Conservation (phyloP, 441 rosid species). For the Pelargonium citronellum region DNA sequence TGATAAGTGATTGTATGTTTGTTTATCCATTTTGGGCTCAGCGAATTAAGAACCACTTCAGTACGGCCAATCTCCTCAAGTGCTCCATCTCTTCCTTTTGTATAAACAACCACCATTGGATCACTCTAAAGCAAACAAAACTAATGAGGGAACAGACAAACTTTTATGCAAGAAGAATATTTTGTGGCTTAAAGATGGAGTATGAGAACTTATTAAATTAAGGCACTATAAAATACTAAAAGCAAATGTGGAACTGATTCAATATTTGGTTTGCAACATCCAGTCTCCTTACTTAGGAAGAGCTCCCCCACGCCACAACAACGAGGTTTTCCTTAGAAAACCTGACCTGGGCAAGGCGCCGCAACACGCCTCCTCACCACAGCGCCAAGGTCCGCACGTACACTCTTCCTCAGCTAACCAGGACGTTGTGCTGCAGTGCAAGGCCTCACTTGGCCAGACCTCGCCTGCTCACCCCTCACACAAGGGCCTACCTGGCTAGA, state of each 20-base stretch:
- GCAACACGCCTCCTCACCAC: no score
- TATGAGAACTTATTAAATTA: conserved; percentile 2
- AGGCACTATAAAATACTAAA: not conserved
- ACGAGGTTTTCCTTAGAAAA: no score
- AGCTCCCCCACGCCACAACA: no score
- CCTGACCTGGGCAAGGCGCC: no score
- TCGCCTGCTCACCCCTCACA: no score
- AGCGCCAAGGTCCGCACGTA: no score
- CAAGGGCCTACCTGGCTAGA: no score
- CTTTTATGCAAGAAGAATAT: conserved; percentile 21
- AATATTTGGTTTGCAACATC: not conserved
- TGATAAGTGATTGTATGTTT: conserved; percentile 47
- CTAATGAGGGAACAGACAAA: conserved; percentile 14
- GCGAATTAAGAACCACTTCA: conserved; percentile 78
- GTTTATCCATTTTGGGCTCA: conserved; percentile 69
- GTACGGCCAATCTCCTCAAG: conserved; percentile 58
- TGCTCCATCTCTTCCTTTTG: conserved; percentile 61
- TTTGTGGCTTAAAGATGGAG: not conserved
- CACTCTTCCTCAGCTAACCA: no score
- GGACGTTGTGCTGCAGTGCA: no score
- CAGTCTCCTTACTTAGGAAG: not conserved
- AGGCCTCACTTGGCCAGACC: no score
- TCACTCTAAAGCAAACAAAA: conserved; percentile 65
- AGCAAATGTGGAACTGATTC: not conserved
- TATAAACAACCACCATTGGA: conserved; percentile 72